Percentiles rank a stretch among this genome's conserved stretches.
These are phyloP conservation scores for Fusarium luffae DNA, from an alignment of 2,329 filamentous ascomycete species.

Conservation along the genomic window DNA sequence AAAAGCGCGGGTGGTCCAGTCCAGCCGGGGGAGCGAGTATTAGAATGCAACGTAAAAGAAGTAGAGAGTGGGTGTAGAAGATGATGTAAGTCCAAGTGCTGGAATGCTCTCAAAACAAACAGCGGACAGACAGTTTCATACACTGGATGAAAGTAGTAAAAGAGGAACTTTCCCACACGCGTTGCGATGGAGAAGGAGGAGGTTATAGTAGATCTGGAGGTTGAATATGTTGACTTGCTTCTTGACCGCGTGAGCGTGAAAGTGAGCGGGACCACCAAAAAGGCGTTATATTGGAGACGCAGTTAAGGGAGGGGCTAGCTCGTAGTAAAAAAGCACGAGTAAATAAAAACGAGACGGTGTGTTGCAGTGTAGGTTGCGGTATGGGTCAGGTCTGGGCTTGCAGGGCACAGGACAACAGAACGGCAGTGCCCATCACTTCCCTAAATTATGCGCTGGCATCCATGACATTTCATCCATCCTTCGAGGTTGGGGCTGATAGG, in stretches of 20 bases:
- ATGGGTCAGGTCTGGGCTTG: neutral
- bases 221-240: conserved; percentile 10
- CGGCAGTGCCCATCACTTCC: conserved; percentile 35
- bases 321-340: conserved; percentile 16
- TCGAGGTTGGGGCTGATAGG: conserved; percentile 21
- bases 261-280: conserved; percentile 22
- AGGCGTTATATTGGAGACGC: conserved; percentile 24
- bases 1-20: conserved; percentile 34
- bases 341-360: conserved; percentile 40
- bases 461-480: conserved; percentile 16
- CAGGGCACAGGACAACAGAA: conserved; percentile 38
- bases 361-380: conserved; percentile 28
- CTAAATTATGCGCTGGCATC: conserved; percentile 44
- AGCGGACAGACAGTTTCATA: conserved; percentile 8
- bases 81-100: conserved; percentile 17
- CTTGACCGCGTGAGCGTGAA: conserved; percentile 4
- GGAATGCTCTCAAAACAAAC: conserved; percentile 23
- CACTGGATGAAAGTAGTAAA: conserved; percentile 1
- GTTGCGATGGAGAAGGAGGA: conserved; percentile 27
- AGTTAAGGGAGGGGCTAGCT: conserved; percentile 23
- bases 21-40: conserved; percentile 36
- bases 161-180: conserved; percentile 1
- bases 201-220: conserved; percentile 21
- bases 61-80: conserved; percentile 14
- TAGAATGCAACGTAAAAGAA: conserved; percentile 21